Percentiles rank a stretch among this genome's conserved stretches.
phyloP scores from a whole-genome alignment of 805 yeast genomes.

The Barnettozyma sp. region DNA sequence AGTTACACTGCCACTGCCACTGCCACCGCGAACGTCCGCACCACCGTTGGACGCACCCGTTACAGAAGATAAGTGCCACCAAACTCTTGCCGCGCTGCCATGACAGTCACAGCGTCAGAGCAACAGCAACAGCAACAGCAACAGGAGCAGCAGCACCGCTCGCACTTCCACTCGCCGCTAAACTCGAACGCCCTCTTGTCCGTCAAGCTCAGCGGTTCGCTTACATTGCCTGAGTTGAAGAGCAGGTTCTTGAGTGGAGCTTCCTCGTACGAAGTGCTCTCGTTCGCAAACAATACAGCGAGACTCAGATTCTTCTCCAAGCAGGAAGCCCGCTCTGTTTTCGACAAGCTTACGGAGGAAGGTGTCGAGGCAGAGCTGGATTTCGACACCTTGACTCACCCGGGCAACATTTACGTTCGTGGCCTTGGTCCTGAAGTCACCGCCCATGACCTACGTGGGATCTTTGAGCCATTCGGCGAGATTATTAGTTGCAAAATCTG shows the following conservation, averaged over 20 bases:
- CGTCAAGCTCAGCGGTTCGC: constrained; percentile 2
- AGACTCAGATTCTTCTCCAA: constrained; percentile 19
- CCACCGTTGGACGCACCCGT: no score
- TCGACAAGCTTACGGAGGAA: constrained; percentile 3
- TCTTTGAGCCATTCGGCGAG: constrained; percentile 35
- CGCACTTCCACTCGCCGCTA: constrained; percentile 19
- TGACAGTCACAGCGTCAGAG: constrained; percentile 4
- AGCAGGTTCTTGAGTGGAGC: not conserved
- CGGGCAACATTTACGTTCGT: constrained; percentile 50
- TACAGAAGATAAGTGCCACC: no score
- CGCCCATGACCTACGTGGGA: constrained; percentile 29
- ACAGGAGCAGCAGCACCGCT: constrained; percentile 1
- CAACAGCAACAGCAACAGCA: not conserved
- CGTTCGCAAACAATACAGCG: constrained; percentile 4
- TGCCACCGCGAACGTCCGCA: no score
- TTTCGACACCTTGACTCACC: constrained; percentile 36
- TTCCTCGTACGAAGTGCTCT: constrained; percentile 10
- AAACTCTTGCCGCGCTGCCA: constrained; percentile 1
- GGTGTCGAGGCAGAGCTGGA: constrained; percentile 14
- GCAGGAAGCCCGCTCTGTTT: constrained; percentile 12
- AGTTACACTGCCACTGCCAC: no score
- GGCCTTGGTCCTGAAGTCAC: constrained; percentile 36
- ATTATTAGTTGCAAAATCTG: constrained; percentile 40
- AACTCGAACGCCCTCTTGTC: constrained; percentile 23
- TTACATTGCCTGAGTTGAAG: constrained; percentile 6